Percentiles rank a stretch among this genome's conserved stretches.
Evolutionary conservation across 1,284 basidiomycete genomes (phyloP).

Genomic region (Schizophyllum amplum): DNA sequence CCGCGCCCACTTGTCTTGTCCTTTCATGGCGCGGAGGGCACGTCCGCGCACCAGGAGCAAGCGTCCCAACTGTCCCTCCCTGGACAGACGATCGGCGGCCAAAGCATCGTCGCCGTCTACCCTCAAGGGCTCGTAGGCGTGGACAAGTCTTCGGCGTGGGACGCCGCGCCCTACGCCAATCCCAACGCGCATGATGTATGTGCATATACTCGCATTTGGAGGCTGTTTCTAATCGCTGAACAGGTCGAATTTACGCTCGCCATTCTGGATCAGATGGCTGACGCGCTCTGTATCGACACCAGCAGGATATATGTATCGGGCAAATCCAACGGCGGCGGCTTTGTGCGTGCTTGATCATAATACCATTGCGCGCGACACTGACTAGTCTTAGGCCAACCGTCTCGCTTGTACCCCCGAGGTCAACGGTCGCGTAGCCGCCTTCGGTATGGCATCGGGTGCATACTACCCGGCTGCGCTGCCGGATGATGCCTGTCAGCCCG

Average conservation of each 20-base stretch:
- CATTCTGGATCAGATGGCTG: background rate
- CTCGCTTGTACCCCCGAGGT: conserved; percentile 6
- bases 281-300: conserved; percentile 9
- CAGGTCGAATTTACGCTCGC: conserved; percentile 5
- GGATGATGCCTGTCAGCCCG: background rate
- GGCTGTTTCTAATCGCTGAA: background rate
- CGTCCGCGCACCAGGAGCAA: background rate
- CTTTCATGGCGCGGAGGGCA: background rate
- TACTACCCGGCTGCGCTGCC: conserved; percentile 6
- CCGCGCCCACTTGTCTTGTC: background rate
- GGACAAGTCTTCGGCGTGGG: background rate
- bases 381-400: conserved; percentile 3
- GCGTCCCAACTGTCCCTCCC: background rate
- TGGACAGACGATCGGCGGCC: background rate
- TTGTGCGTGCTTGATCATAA: no score
- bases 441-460: conserved; percentile 7
- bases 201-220: background rate
- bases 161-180: background rate
- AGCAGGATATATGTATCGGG: conserved; percentile 9
- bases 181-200: background rate
- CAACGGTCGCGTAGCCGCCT: conserved; percentile 6
- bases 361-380: no score
- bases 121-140: background rate
- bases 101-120: background rate
- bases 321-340: conserved; percentile 11